Evolutionary conservation across 2,329 filamentous ascomycete species (phyloP).

Genomic region (Myriosclerotinia scirpicola): DNA sequence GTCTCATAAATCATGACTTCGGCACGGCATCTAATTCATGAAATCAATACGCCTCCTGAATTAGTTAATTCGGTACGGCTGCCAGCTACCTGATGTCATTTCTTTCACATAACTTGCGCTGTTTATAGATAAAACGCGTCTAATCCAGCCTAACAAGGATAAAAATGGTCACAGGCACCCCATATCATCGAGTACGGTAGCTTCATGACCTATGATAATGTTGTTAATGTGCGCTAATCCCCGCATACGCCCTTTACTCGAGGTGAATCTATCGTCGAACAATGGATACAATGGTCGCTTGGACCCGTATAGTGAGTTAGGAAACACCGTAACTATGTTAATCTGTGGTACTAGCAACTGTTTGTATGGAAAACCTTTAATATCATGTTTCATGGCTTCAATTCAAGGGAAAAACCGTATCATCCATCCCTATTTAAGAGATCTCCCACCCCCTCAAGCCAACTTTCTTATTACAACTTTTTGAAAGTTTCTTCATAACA

Average conservation of each 20-base stretch:
- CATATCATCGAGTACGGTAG: not conserved
- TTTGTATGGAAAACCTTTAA: not conserved
- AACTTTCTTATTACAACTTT: not conserved
- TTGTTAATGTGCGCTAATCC: not conserved
- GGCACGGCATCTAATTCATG: too few relatives aligned
- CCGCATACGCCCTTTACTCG: too few relatives aligned
- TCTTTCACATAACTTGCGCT: not conserved
- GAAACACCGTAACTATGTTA: not conserved
- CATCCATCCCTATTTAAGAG: not conserved
- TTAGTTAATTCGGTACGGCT: too few relatives aligned
- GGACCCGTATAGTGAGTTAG: not conserved
- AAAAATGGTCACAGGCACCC: fast-evolving
- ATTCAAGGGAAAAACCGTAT: too few relatives aligned
- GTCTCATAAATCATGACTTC: not conserved
- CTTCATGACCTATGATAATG: not conserved
- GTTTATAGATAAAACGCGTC: not conserved
- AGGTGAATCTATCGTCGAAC: not conserved
- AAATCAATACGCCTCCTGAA: too few relatives aligned
- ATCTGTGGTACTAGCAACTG: too few relatives aligned
- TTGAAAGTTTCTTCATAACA: not conserved
- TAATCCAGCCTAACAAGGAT: not conserved
- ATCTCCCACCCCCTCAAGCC: not conserved
- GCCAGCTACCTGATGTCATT: not conserved
- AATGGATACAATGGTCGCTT: not conserved
- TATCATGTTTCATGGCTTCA: not conserved